These are phyloP conservation scores for Fusarium caatingaense DNA, from an alignment of 2,329 filamentous ascomycete genomes.

Conservation along the genomic window DNA sequence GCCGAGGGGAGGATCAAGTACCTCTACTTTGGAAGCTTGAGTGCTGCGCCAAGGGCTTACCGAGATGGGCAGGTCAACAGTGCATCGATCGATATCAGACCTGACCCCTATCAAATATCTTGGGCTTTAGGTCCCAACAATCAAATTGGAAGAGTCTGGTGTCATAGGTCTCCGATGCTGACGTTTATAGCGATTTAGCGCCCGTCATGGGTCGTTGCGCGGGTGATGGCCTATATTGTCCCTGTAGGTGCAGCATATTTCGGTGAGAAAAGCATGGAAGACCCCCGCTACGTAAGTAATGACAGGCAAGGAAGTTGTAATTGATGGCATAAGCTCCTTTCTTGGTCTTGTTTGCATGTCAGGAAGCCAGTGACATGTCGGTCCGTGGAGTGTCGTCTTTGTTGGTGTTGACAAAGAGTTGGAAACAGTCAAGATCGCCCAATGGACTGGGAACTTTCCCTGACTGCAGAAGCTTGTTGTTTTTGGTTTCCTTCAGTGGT, in stretches of 20 bases:
- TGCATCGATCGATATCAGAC: slow-evolving; percentile 10
- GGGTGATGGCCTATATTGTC: slow-evolving; percentile 30
- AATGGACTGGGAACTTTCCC: background rate
- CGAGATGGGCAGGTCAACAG: slow-evolving; percentile 35
- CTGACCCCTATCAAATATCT: slow-evolving; percentile 21
- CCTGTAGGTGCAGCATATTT: slow-evolving; percentile 14
- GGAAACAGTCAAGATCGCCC: slow-evolving; percentile 26
- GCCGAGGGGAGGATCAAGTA: slow-evolving; percentile 19
- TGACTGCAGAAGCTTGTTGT: slow-evolving; percentile 14
- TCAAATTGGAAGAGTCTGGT: background rate
- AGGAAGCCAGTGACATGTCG: background rate
- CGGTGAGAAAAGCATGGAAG: slow-evolving; percentile 16
- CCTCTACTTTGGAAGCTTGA: slow-evolving; percentile 9
- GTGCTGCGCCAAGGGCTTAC: slow-evolving; percentile 25
- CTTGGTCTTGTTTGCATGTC: background rate
- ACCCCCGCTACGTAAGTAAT: slow-evolving; percentile 9
- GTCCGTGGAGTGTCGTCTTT: background rate
- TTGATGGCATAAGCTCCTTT: background rate
- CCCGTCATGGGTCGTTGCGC: slow-evolving; percentile 27
- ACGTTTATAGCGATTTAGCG: slow-evolving; percentile 8
- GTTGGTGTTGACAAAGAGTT: background rate
- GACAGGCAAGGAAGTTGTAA: slow-evolving; percentile 12
- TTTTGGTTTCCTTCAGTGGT: slow-evolving; percentile 20
- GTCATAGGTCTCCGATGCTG: slow-evolving; percentile 17
- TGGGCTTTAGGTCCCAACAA: slow-evolving; percentile 4